phyloP scores from a whole-genome alignment of 129 eudicot species.

The Rutidosis leptorrhynchoides region DNA sequence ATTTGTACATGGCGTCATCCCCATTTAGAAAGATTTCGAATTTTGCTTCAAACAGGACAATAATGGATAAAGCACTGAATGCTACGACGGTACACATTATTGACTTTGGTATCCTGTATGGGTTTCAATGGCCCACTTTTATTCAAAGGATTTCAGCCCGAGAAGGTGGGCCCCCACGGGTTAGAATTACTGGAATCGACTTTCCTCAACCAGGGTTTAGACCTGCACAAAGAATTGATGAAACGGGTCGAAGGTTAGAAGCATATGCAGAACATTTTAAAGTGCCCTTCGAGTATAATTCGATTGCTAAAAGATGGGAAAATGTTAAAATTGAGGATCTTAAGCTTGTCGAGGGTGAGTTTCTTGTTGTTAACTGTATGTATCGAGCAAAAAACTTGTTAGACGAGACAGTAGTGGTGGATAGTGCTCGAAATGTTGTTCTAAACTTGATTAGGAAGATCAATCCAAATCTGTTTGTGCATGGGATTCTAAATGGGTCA shows the following conservation, averaged over 20 bases:
- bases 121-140: slow-evolving; percentile 90
- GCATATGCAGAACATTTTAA: slow-evolving; percentile 49
- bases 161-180: slow-evolving; percentile 57
- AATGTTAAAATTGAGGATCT: slow-evolving; percentile 58
- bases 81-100: slow-evolving; percentile 55
- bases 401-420: slow-evolving; percentile 69
- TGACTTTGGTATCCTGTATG: slow-evolving; percentile 89
- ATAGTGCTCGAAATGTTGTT: slow-evolving; percentile 55
- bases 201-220: slow-evolving; percentile 90
- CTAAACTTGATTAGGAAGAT: slow-evolving; percentile 55
- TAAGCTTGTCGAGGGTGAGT: slow-evolving; percentile 52
- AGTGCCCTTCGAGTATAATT: slow-evolving; percentile 62
- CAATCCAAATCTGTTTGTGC: slow-evolving; percentile 62
- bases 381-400: slow-evolving; percentile 60
- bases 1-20: slow-evolving; percentile 50
- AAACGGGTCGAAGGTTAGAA: slow-evolving; percentile 64
- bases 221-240: slow-evolving; percentile 76
- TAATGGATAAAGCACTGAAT: slow-evolving; percentile 36
- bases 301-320: slow-evolving; percentile 83
- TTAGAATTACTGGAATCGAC: slow-evolving; percentile 80
- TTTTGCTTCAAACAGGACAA: slow-evolving; percentile 56
- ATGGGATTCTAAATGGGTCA: slow-evolving; percentile 71
- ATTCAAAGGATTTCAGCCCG: slow-evolving; percentile 55
- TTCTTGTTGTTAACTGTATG: slow-evolving; percentile 59
- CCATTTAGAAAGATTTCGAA: slow-evolving; percentile 65